Evolutionary conservation across 2,329 filamentous ascomycete genomes (phyloP).

Genomic region (Claviceps capensis): DNA sequence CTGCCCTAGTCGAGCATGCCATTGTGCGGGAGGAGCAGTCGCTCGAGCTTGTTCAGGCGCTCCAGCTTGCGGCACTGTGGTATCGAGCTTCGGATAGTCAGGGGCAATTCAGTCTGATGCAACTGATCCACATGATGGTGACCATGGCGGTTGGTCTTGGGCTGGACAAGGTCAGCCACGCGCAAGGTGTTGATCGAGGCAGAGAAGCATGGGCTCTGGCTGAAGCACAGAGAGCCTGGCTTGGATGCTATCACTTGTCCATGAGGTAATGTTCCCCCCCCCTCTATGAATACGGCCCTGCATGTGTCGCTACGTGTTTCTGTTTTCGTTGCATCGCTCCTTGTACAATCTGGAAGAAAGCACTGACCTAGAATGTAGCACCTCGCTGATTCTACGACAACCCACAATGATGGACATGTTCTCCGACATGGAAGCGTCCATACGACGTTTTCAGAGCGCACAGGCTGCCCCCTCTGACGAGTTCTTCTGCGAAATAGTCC

Average conservation of each 20-base stretch:
- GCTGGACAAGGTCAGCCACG: not conserved
- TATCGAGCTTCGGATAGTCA: slow-evolving; percentile 1
- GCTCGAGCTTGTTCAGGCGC: slow-evolving; percentile 3
- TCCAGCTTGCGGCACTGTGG: slow-evolving; percentile 2
- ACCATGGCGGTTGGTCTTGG: not conserved
- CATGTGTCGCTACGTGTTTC: no score
- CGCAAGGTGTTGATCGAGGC: not conserved
- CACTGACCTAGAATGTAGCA: not conserved
- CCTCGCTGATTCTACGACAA: slow-evolving; percentile 1
- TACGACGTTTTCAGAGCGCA: not conserved
- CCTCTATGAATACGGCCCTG: not conserved
- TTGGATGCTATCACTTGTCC: slow-evolving; percentile 2
- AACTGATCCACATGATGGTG: not conserved
- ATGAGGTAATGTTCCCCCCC: not conserved
- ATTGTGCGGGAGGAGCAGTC: slow-evolving; percentile 2
- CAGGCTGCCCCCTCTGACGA: not conserved
- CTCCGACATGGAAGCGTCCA: not conserved
- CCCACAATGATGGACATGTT: not conserved
- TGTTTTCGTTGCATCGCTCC: no score
- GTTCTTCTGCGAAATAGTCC: slow-evolving; percentile 3
- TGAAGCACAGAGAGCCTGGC: slow-evolving; percentile 3
- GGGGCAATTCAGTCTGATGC: not conserved
- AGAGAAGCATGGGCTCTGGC: slow-evolving; percentile 1
- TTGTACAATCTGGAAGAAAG: not conserved
- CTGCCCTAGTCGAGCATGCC: not conserved